Percentiles rank a stretch among this genome's conserved stretches.
phyloP scores from a whole-genome alignment of 306 rosid genomes.

The Bauhinia variegata region DNA sequence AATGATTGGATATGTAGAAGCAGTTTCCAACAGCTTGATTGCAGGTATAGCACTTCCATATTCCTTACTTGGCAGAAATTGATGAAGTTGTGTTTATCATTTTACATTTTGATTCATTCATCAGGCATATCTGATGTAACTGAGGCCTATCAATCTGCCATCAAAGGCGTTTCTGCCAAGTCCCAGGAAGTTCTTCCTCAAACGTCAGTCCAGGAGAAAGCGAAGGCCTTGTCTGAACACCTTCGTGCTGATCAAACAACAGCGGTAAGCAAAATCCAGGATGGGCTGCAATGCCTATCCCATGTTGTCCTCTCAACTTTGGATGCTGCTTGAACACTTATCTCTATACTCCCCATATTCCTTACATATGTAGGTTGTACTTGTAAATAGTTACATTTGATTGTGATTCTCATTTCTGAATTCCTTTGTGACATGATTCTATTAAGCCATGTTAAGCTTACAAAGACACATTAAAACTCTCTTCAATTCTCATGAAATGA shows the following conservation, averaged over 20 bases:
- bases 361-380: too few species aligned
- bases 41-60: conserved; percentile 56
- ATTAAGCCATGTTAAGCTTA: neutral
- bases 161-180: conserved; percentile 62
- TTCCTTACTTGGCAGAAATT: neutral
- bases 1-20: conserved; percentile 79
- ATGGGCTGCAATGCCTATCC: conserved; percentile 78
- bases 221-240: conserved; percentile 61
- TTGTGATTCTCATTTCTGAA: neutral
- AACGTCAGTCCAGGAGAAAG: conserved; percentile 68
- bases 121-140: conserved; percentile 89
- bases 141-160: conserved; percentile 83
- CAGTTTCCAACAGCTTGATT: conserved; percentile 82
- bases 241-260: conserved; percentile 73
- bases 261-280: conserved; percentile 80
- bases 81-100: neutral
- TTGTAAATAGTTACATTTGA: conserved; percentile 36
- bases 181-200: conserved; percentile 59
- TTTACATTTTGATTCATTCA: conserved; percentile 29
- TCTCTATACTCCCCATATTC: too few species aligned
- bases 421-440: conserved; percentile 6
- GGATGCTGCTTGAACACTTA: conserved; percentile 57
- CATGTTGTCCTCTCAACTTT: conserved; percentile 75
- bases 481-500: neutral
- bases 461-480: neutral